Conservation (phyloP, 2,329 filamentous ascomycete species). For the Penicillium sp. region DNA sequence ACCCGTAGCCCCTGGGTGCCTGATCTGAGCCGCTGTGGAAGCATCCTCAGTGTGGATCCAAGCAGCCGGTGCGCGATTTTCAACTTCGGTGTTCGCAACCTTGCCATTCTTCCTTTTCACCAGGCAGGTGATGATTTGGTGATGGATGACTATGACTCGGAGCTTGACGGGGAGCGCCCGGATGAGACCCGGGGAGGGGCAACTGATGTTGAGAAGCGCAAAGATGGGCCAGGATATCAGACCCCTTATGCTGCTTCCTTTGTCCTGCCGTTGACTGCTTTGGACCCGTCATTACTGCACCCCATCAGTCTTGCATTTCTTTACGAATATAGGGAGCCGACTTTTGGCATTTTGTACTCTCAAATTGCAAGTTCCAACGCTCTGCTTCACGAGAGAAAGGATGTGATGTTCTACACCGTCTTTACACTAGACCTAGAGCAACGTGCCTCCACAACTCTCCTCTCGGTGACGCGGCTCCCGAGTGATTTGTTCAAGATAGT, state of each 20-base stretch:
- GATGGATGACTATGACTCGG: constrained; percentile 87
- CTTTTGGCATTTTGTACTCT: constrained; percentile 89
- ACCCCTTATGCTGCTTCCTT: constrained; percentile 89
- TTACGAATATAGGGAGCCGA: constrained; percentile 95
- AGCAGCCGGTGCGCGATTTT: constrained; percentile 90
- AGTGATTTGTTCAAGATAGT: constrained; percentile 83
- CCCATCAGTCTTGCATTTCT: constrained; percentile 90
- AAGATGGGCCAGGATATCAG: constrained; percentile 38
- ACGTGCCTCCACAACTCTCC: constrained; percentile 84
- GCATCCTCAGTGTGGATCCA: constrained; percentile 82
- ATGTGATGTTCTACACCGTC: constrained; percentile 85
- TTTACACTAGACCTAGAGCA: constrained; percentile 94
- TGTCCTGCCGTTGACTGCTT: constrained; percentile 81
- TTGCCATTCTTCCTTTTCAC: constrained; percentile 91
- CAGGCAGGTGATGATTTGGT: constrained; percentile 83
- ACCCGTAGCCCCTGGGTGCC: constrained; percentile 79
- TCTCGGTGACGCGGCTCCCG: constrained; percentile 80
- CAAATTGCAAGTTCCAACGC: constrained; percentile 70
- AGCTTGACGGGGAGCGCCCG: constrained; percentile 67
- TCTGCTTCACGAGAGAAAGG: constrained; percentile 71
- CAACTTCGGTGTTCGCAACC: constrained; percentile 82
- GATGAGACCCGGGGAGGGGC: constrained; percentile 37
- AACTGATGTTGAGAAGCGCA: constrained; percentile 27
- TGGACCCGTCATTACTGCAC: constrained; percentile 84
- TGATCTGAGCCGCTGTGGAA: constrained; percentile 71